Percentiles rank a stretch among this genome's conserved stretches.
These are phyloP conservation scores for Cucumis hystrix DNA, from an alignment of 306 rosid species.

Conservation along the genomic window DNA sequence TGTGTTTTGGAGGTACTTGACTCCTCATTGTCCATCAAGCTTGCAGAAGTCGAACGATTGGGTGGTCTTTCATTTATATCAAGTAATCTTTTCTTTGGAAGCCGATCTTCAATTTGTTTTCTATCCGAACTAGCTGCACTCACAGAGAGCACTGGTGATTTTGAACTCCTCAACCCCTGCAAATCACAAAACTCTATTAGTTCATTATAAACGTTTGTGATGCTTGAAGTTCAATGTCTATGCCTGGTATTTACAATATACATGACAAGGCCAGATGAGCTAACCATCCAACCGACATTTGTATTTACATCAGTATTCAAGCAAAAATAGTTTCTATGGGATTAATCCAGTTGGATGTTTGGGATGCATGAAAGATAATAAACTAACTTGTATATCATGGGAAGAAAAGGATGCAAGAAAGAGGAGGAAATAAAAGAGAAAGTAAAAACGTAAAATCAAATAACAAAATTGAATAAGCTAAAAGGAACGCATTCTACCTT, in stretches of 20 bases:
- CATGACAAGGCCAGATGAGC: background rate
- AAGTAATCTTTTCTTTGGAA: conserved; percentile 13
- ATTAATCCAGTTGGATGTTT: background rate
- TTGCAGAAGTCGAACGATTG: conserved; percentile 17
- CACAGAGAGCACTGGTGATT: conserved; percentile 16
- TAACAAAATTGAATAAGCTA: background rate
- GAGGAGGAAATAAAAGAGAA: background rate
- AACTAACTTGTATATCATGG: background rate
- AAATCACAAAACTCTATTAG: conserved; percentile 22
- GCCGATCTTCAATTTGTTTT: conserved; percentile 22
- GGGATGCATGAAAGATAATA: background rate
- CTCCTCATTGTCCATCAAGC: conserved; percentile 43
- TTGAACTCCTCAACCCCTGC: conserved; percentile 39
- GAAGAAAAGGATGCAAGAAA: background rate
- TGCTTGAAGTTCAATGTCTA: background rate
- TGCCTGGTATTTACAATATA: background rate
- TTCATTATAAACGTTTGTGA: background rate
- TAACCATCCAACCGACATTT: background rate
- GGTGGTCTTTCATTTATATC: conserved; percentile 46
- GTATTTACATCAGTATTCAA: background rate
- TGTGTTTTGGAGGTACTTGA: conserved; percentile 71
- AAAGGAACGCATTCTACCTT: conserved; percentile 32
- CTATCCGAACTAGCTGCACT: conserved; percentile 23
- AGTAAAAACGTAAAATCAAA: background rate
- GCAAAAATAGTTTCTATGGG: background rate